These are phyloP conservation scores for Cytidiella melzeri DNA, from an alignment of 768 basidiomycete species.

Conservation along the genomic window DNA sequence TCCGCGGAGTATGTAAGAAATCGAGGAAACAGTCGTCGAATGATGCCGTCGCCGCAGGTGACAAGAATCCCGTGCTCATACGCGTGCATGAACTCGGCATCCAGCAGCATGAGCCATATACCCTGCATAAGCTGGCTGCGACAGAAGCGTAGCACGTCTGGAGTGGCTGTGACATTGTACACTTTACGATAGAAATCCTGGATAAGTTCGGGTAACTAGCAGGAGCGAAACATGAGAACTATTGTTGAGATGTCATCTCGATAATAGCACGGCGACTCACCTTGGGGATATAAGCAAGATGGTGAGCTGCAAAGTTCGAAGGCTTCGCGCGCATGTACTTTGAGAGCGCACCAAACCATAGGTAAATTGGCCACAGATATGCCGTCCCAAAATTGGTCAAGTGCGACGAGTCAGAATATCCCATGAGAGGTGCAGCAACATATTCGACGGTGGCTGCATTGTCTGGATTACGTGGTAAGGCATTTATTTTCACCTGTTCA, in stretches of 20 bases:
- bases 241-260: background rate
- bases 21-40: constrained; percentile 18
- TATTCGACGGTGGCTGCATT: constrained; percentile 2
- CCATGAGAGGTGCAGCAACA: constrained; percentile 15
- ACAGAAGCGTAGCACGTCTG: constrained; percentile 25
- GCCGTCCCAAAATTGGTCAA: constrained; percentile 23
- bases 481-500: constrained; percentile 9
- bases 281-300: constrained; percentile 39
- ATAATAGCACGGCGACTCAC: constrained; percentile 21
- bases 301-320: constrained; percentile 28
- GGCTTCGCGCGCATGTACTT: constrained; percentile 33
- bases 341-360: constrained; percentile 33
- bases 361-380: constrained; percentile 35
- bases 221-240: background rate
- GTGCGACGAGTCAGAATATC: constrained; percentile 24
- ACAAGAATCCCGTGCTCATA: constrained; percentile 24
- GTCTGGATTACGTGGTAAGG: constrained; percentile 6
- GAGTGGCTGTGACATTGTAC: constrained; percentile 10
- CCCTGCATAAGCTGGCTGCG: constrained; percentile 27
- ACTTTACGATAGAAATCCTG: constrained; percentile 20
- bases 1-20: constrained; percentile 28
- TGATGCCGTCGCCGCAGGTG: constrained; percentile 21
- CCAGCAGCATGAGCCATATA: constrained; percentile 20
- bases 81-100: constrained; percentile 20
- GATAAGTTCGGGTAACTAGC: constrained; percentile 26